Base-by-base conservation (phyloP, 805 yeast species). In the Wickerhamomyces pijperi region DNA sequence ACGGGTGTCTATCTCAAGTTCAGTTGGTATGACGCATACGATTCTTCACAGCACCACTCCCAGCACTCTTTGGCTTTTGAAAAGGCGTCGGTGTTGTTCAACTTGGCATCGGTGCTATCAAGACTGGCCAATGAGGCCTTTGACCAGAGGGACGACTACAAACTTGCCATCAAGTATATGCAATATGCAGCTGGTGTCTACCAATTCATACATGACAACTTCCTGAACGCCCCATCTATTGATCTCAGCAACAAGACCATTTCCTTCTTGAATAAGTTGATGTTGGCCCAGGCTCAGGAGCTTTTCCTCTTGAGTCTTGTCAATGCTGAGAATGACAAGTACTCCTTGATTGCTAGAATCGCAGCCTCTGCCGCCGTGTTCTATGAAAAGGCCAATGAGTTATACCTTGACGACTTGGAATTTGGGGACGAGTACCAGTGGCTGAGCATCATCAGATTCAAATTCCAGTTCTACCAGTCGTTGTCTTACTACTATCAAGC, bases 281-380 rank as follows among this genome's bases (percentile, higher is more conserved):
- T 81, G 74, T 63, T 86, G 40, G 92, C 94, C 0, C 95, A 90
- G 56, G 85, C 92, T 3, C 96, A 88, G 54, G 96, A 92, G 47
- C 70, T 82, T 6, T 88, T 90, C 55, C 60, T 81, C 3, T 55
- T 78, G 50, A 80, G 76, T 46, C 73, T 85, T 29, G 32, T 64
- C 16, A 67, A 63, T 41, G 68, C 65, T 8, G 74, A 69, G 40
- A 49, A 58, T 3, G 72, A 69, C 39, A 49, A 59, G 7, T 55
- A 71, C 7, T 72, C 69, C 0, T 64, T 90, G 54, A 69, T 82
- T n/a, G 66, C 94, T 16, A 85, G 76, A 58, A 67, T 90, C 39
- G 76, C 92, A n/a, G 60, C 70, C 38, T 67, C 86, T 2, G 67
- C 88, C 1, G 59, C 78, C 4, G 55, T 59, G 5, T 61, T 74